Conservation (phyloP, 768 basidiomycete species). For the Termitomyces sp. region DNA sequence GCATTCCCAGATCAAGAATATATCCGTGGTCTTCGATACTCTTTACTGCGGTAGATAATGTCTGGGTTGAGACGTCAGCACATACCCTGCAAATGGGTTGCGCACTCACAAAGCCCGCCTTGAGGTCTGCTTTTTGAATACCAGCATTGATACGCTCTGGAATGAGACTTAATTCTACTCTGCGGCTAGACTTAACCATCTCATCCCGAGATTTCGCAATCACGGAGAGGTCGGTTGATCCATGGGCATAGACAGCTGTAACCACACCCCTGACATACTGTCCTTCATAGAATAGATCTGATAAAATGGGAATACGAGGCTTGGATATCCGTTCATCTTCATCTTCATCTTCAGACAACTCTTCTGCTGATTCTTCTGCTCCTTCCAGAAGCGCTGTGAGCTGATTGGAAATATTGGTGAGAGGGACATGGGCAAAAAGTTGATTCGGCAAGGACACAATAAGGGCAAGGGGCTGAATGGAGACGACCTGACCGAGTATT, state of each 20-base stretch:
- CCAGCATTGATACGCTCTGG: constrained; percentile 84
- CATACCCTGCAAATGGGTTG: not conserved
- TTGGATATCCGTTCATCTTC: constrained; percentile 33
- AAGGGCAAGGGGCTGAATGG: constrained; percentile 83
- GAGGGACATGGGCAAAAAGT: constrained; percentile 88
- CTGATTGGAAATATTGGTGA: constrained; percentile 83
- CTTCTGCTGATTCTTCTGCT: constrained; percentile 47
- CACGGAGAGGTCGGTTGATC: constrained; percentile 51
- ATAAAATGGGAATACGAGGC: constrained; percentile 57
- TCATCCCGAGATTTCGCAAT: constrained; percentile 65
- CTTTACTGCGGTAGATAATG: constrained; percentile 68
- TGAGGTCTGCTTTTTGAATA: constrained; percentile 72
- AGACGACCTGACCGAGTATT: constrained; percentile 80
- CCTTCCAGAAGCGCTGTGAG: constrained; percentile 69
- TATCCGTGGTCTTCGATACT: constrained; percentile 95
- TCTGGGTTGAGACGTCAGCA: constrained; percentile 35
- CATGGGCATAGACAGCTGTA: constrained; percentile 59
- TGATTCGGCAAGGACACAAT: constrained; percentile 95
- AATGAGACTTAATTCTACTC: constrained; percentile 79
- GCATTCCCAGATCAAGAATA: constrained; percentile 77
- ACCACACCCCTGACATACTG: constrained; percentile 84
- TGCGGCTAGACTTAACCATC: constrained; percentile 57
- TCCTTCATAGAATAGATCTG: constrained; percentile 73
- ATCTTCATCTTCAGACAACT: constrained; percentile 40
- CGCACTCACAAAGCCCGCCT: constrained; percentile 63